phyloP scores from a whole-genome alignment of 2,329 filamentous ascomycete species.

The Madurella mycetomatis region DNA sequence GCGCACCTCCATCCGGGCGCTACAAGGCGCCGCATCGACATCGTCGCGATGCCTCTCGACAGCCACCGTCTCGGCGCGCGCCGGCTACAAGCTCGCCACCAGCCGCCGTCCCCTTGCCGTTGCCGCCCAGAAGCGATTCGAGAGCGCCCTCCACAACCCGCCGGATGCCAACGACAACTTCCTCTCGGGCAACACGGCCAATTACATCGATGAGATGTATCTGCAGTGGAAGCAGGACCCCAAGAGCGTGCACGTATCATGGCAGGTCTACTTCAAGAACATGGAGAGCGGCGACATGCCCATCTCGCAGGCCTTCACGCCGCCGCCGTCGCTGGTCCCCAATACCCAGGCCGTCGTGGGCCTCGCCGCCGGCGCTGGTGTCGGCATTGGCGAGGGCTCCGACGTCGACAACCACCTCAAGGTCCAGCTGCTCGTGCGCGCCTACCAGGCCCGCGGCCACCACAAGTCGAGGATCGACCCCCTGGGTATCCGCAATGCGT shows the following conservation, averaged over 20 bases:
- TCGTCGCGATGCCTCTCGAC: conserved; percentile 40
- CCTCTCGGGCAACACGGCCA: conserved; percentile 92
- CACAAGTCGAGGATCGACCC: conserved; percentile 98
- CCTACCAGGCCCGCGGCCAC: conserved; percentile 96
- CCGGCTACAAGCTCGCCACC: conserved; percentile 41
- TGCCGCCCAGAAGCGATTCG: conserved; percentile 49
- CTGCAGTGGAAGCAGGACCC: conserved; percentile 94
- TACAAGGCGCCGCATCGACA: conserved; percentile 29
- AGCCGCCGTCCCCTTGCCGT: conserved; percentile 48
- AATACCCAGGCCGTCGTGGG: conserved; percentile 73
- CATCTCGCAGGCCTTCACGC: conserved; percentile 93
- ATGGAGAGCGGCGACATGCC: conserved; percentile 99
- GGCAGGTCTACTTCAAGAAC: conserved; percentile 99
- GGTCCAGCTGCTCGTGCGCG: conserved; percentile 93
- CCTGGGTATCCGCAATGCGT: conserved; percentile 84
- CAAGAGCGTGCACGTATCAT: conserved; percentile 90
- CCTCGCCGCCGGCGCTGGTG: conserved; percentile 64
- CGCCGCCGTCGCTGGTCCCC: conserved; percentile 87
- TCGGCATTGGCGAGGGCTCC: conserved; percentile 63
- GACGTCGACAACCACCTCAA: conserved; percentile 96
- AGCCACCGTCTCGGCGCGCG: conserved; percentile 36
- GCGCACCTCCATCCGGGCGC: conserved; percentile 60
- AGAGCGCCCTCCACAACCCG: conserved; percentile 50
- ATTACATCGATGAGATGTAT: conserved; percentile 99
- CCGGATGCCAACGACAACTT: conserved; percentile 92